Percentiles rank a stretch among this genome's conserved stretches.
phyloP scores from a whole-genome alignment of 2,329 filamentous ascomycete species.

The Clarireedia sp. region DNA sequence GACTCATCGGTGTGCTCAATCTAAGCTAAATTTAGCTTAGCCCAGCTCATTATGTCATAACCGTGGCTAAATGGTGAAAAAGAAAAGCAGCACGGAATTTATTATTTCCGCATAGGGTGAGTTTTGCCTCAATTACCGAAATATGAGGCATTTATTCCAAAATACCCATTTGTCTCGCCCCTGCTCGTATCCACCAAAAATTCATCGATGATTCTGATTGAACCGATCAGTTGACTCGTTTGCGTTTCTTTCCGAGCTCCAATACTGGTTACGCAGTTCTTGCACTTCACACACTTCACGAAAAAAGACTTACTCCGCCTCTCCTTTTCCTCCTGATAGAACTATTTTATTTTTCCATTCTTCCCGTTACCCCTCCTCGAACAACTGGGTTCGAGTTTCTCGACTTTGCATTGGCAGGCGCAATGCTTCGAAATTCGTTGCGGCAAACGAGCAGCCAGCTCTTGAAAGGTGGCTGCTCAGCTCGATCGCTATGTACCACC shows the following conservation, averaged over 20 bases:
- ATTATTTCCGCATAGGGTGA: neutral
- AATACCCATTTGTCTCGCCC: neutral
- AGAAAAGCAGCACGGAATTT: conserved; percentile 1
- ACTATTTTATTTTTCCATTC: neutral
- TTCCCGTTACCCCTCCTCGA: neutral
- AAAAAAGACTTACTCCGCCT: conserved; percentile 41
- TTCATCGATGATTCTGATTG: conserved; percentile 8
- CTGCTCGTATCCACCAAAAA: neutral
- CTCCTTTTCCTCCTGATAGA: conserved; percentile 31
- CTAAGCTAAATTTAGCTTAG: neutral
- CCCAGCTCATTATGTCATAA: neutral
- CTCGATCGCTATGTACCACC: conserved; percentile 26
- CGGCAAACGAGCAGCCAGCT: conserved; percentile 58
- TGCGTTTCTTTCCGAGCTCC: neutral
- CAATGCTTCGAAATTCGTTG: conserved; percentile 66
- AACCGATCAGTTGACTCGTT: conserved; percentile 10
- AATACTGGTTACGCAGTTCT: conserved; percentile 3
- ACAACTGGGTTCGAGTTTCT: conserved; percentile 4
- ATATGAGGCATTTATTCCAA: neutral
- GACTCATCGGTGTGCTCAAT: neutral
- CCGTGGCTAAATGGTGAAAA: neutral
- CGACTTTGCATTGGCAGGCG: conserved; percentile 35
- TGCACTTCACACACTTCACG: neutral
- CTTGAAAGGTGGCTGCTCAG: conserved; percentile 44
- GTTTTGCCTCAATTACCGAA: neutral